Base-by-base conservation (phyloP, 371 early-diverging fungal genomes). In the Mortierella sp. region DNA sequence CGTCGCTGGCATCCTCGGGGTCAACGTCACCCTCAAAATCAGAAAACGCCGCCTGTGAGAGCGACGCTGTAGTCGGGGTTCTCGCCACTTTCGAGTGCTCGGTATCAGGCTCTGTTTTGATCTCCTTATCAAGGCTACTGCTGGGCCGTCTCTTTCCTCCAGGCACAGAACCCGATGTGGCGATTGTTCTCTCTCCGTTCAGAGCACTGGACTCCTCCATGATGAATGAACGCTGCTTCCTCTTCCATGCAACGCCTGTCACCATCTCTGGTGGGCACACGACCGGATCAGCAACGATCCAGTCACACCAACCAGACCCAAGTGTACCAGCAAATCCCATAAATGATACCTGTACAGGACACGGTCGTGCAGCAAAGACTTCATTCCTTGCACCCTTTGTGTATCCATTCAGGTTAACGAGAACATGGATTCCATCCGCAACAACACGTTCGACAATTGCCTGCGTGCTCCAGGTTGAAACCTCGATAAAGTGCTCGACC, bases 261-360 rank as follows among this genome's bases (percentile, higher is more conserved):
- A 93, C 93, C 62, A 88, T 89, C 51, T 88, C 86, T n/a, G 93
- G 93, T 30, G 97, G 97, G 58, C 92, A 92, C 0, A 94, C 95
- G 34, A 94, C 85, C 14, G 94, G 92, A 73, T 97, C 97, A 1
- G 92, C 90, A 15, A 97, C 89, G 30, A 95, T 89, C 80, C 92
- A 97, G 76, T 97, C 97, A 66, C 94, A 94, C 94, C 94, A 97
- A 5, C 91, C 91, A 21, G 91, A 92, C 4, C 95, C 96, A 51
- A 96, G 82, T 0, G 94, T 94, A 3, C 96, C 95, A 5, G 96
- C 95, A 81, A 94, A 97, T 1, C 97, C 97, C 96, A 97, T 94
- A 63, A 93, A 93, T 0, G 93, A 88, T 42, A 94, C 91, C 62
- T 95, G 95, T 14, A 96, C 90, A 0, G 95, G 96, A 41, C 93